Evolutionary conservation across 768 basidiomycete genomes (phyloP).

Genomic region (Wakefieldia striispora): DNA sequence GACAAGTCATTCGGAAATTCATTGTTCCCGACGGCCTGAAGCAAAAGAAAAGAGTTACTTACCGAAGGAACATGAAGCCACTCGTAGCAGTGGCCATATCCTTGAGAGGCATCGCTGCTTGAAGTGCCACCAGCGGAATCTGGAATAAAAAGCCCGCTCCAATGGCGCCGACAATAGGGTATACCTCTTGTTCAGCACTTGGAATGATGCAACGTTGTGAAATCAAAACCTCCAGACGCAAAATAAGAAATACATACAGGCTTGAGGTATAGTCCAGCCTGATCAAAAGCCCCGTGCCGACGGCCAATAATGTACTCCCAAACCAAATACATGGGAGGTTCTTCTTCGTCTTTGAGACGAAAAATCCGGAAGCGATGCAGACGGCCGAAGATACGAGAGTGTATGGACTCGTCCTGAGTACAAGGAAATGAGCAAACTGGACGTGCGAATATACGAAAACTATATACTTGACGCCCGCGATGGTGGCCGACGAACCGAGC

Average conservation of each 20-base stretch:
- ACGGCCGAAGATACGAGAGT: constrained; percentile 56
- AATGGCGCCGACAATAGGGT: constrained; percentile 58
- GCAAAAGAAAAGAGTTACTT: constrained; percentile 14
- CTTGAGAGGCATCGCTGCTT: constrained; percentile 80
- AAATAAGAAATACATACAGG: constrained; percentile 30
- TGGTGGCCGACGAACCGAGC: constrained; percentile 71
- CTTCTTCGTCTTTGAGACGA: constrained; percentile 53
- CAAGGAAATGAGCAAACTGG: constrained; percentile 10
- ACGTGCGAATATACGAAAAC: constrained; percentile 29
- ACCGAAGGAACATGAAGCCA: constrained; percentile 71
- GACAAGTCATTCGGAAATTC: constrained; percentile 26
- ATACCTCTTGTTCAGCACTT: constrained; percentile 57
- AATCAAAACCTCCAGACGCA: background rate
- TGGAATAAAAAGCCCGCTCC: constrained; percentile 66
- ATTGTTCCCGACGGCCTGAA: background rate
- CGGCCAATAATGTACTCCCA: constrained; percentile 51
- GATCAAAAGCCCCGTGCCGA: constrained; percentile 72
- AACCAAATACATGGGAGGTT: constrained; percentile 63
- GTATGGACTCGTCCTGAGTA: constrained; percentile 66
- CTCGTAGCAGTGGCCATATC: constrained; percentile 81
- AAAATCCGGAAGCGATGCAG: constrained; percentile 55
- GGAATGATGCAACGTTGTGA: background rate
- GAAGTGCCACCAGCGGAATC: constrained; percentile 67
- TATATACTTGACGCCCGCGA: constrained; percentile 62
- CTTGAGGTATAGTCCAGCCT: constrained; percentile 56